Evolutionary conservation across 2,329 filamentous ascomycete species (phyloP).

Genomic region (Cryphonectria parasitica): DNA sequence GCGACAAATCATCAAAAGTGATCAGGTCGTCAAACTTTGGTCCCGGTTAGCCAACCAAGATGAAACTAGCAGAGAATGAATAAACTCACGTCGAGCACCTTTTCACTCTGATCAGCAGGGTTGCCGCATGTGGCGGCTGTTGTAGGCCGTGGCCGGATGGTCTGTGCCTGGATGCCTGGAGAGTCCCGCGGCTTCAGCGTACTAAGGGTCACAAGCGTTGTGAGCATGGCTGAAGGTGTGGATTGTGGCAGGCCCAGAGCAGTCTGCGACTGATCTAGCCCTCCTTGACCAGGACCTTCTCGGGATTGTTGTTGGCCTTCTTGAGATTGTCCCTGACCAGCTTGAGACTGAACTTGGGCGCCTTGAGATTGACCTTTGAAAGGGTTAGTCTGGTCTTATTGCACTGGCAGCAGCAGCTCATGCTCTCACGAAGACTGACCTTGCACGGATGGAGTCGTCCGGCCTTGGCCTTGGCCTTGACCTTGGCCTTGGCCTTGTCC

Average conservation of each 20-base stretch:
- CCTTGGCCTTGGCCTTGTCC: too few species aligned
- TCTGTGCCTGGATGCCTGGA: slow-evolving; percentile 21
- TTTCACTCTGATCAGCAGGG: slow-evolving; percentile 18
- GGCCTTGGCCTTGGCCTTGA: neutral
- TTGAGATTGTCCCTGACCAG: slow-evolving; percentile 4
- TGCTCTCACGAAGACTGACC: neutral
- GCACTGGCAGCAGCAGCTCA: neutral
- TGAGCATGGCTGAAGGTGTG: slow-evolving; percentile 11
- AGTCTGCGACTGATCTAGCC: slow-evolving; percentile 10
- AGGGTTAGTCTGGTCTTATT: neutral
- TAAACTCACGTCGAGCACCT: slow-evolving; percentile 29
- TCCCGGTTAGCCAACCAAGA: slow-evolving; percentile 9
- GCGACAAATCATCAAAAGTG: slow-evolving; percentile 10
- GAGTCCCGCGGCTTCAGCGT: slow-evolving; percentile 1
- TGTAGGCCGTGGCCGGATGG: neutral
- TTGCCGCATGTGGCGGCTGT: slow-evolving; percentile 24
- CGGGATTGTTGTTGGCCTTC: neutral
- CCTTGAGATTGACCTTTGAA: slow-evolving; percentile 15
- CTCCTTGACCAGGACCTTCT: slow-evolving; percentile 13
- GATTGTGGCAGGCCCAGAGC: slow-evolving; percentile 14
- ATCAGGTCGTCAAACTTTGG: slow-evolving; percentile 34
- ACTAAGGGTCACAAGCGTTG: slow-evolving; percentile 9
- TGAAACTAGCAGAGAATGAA: too few species aligned
- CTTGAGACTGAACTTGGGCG: slow-evolving; percentile 8
- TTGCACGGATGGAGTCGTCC: slow-evolving; percentile 5